Evolutionary conservation across 1,139 yeast species (phyloP).

Genomic region (Candida glucosophila): DNA sequence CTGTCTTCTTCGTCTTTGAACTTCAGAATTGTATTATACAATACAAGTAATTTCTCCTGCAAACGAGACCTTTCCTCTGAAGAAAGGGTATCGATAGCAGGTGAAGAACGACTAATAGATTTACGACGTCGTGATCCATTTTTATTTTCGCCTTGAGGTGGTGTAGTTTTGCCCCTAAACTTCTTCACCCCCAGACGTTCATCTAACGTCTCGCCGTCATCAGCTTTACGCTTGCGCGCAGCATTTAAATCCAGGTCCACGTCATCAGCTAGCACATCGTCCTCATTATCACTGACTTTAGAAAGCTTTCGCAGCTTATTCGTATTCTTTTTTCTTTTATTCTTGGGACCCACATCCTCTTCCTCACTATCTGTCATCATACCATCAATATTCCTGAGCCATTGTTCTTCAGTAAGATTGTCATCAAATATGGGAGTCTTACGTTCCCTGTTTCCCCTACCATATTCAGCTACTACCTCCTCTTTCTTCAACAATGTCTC

Average conservation of each 20-base stretch:
- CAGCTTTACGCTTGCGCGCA: slow-evolving; percentile 6
- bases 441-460: slow-evolving; percentile 61
- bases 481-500: slow-evolving; percentile 41
- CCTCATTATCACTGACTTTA: slow-evolving; percentile 11
- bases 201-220: slow-evolving; percentile 5
- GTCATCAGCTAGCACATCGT: slow-evolving; percentile 7
- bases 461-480: slow-evolving; percentile 40
- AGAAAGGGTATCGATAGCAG: slow-evolving; percentile 29
- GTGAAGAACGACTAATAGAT: slow-evolving; percentile 30
- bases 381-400: slow-evolving; percentile 58
- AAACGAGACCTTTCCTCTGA: slow-evolving; percentile 36
- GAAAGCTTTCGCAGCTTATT: slow-evolving; percentile 15
- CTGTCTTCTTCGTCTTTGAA: slow-evolving; percentile 35
- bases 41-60: slow-evolving; percentile 30
- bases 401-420: slow-evolving; percentile 68
- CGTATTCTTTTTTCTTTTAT: slow-evolving; percentile 18
- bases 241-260: slow-evolving; percentile 17
- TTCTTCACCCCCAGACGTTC: slow-evolving; percentile 24
- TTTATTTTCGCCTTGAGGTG: no score
- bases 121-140: no score
- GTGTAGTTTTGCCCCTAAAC: slow-evolving; percentile 13
- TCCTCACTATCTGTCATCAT: slow-evolving; percentile 30
- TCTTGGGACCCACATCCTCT: slow-evolving; percentile 12
- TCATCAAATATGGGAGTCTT: slow-evolving; percentile 57
- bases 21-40: slow-evolving; percentile 37